Evolutionary conservation across 495 filamentous ascomycete genomes (phyloP), one percentile per base, ranked within the genome.

Genomic region (Neurospora sp.): DNA sequence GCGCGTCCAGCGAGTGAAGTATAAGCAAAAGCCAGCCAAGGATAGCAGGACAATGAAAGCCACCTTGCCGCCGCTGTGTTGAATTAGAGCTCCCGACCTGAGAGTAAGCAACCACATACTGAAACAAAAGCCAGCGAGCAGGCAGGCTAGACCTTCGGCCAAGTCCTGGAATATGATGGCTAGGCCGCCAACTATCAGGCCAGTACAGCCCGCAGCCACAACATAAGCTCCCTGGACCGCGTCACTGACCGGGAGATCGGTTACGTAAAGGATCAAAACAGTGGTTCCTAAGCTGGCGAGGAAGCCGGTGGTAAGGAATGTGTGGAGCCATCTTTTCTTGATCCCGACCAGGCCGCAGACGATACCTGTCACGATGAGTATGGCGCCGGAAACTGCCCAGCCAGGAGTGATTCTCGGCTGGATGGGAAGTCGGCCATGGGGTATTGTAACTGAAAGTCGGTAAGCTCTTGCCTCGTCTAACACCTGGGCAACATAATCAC

Each of bases 41-140:
- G 90, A 89, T 71, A 97, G 90, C 4, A 85, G 87, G 9, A 88
- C 85, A 73, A 98, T 96, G 75, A 98, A 90, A 14, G 91, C 89
- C 4, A 88, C 85, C 78, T 90, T 94, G 22, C 90, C 86, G 41
- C 82, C 83, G 8, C 83, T 85, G 1, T 84, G 84, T 3, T 83
- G 81, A 45, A 97, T 82, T 12, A 97, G 85, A 9, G 93, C 94
- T 27, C 93, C 95, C 0, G 90, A 83, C 73, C 89, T 92, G 27
- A 98, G 79, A 10, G 90, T 89, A 40, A 98, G 84, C 69, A 98
- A 77, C 93, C 95, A 97, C 94, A 97, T 97, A 76, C 91, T 91
- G 22, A 96, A 77, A 74, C 89, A 94, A 79, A 96, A 97, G 4
- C 94, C 94, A 14, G 94, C 95, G 1, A 98, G 86, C 5, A 97